Base-by-base conservation (phyloP, 108 stramenopile genomes). In the Cyclotella baltica region DNA sequence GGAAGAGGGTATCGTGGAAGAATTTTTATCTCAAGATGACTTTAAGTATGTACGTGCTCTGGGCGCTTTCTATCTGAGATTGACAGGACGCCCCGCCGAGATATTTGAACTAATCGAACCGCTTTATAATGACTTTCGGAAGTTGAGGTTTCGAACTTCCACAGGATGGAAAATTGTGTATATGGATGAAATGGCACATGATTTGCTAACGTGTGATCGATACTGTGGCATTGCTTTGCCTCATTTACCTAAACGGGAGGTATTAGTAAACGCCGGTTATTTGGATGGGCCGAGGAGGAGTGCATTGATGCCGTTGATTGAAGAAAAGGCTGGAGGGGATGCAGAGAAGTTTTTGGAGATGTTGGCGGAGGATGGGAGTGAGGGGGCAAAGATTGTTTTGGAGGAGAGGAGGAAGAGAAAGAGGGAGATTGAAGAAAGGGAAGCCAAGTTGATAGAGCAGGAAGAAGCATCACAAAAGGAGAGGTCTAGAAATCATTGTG, bases 1-100 rank as follows among this genome's bases (percentile, higher is more conserved):
- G 15, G 96, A 96, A 57, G 74, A 89, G 46, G 98, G 98, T n/a
- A 91, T 98, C 52, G 79, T 99, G 19, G 91, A 92, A 62, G 78
- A 83, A 51, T 96, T 98, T 61, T 83, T 99, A 4, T 73, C 90
- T 34, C 95, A 98, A 65, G 92, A 98, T n/a, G 93, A 98, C 36
- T 98, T 97, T 85, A 98, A 99, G 84, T 98, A 99, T 74, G 85
- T 98, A 27, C 87, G 97, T 40, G 96, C 90, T 3, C 81, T 99
- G 18, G 98, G 98, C 0, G 92, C 96, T 8, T 95, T 99, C 73
- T 99, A 98, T 75, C 43, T 98, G 53, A 81, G 98, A n/a, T 74
- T 98, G 72, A 93, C 94, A 48, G 98, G 97, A 28, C 84, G 93
- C 28, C 96, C 99, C 0, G 79, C 83, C n/a, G 96, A 98, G 35